Base-by-base conservation (phyloP, 1,284 basidiomycete genomes). In the Ceratobasidium sp. region DNA sequence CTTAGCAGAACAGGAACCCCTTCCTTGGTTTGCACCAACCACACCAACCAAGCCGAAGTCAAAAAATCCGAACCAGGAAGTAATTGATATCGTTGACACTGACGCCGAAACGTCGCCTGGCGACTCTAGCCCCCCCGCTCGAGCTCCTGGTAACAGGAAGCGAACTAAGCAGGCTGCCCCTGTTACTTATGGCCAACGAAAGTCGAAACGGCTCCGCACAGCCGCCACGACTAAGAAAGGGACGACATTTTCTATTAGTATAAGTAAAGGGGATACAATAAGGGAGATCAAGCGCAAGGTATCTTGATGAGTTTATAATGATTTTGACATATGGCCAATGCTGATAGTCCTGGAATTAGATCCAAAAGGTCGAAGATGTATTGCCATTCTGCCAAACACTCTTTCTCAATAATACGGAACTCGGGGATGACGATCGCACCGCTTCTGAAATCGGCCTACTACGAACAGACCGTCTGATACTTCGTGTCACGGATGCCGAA, bases 221-320 rank as follows among this genome's bases (percentile, higher is more conserved):
- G 45, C 60, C 45, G 50, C 46, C 10, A 18, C 61, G 5, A 39
- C 21, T 39, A 65, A 53, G 41, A 59, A 57, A 23, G 52, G 55
- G 9, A 48, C 46, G 1, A 65, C 60, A 23, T 69, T 69, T 21
- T 55, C 36, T 39, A 78, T 93, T 59, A 84, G 79, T 14, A 84
- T 93, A 57, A 83, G 82, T 46, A 92, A 90, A 78, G 79, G 80
- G 21, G 92, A 86, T 76, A 88, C 89, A 0, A 83, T 94, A 69
- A 92, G 90, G 77, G 90, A 92, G 10, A 86, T 94, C 76, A 93
- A 92, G 78, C 78, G 91, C 62, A 82, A 85, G 83, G 92, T 92
- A 72, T 70, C 78, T 45, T 12, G 18, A 4, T 16, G 41, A 12
- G 18, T 36, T 21, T 34, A 21, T 8, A 21, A 23, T 23, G 32